phyloP scores from a whole-genome alignment of 2,329 filamentous ascomycete species.

The Zasmidium angulare region DNA sequence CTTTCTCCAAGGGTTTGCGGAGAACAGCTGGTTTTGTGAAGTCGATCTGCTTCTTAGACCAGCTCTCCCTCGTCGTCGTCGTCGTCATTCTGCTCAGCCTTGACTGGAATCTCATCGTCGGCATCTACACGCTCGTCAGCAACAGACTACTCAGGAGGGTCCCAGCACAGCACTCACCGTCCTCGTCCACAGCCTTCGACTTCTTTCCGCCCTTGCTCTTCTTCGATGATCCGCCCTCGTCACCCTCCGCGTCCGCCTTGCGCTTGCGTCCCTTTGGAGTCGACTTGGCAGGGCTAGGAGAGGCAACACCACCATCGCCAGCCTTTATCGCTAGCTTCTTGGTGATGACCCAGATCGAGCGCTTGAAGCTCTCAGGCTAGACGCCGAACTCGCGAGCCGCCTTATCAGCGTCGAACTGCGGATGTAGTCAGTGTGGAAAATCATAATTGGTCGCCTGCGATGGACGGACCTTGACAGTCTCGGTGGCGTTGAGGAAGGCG shows the following conservation, averaged over 20 bases:
- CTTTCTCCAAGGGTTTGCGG: background rate
- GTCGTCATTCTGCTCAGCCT: background rate
- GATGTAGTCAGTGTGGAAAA: background rate
- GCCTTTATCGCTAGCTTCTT: slow-evolving; percentile 24
- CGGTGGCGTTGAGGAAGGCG: slow-evolving; percentile 17
- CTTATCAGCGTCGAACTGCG: slow-evolving; percentile 19
- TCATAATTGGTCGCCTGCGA: background rate
- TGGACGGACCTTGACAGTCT: slow-evolving; percentile 10
- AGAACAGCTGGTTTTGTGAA: background rate
- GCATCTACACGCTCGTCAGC: background rate
- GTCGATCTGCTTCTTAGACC: too few species aligned
- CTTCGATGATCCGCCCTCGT: slow-evolving; percentile 6
- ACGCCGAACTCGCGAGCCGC: slow-evolving; percentile 20
- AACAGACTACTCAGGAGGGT: background rate
- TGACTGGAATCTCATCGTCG: background rate
- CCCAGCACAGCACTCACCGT: background rate
- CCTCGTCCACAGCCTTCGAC: slow-evolving; percentile 8
- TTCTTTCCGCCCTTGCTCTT: slow-evolving; percentile 5
- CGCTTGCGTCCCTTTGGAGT: slow-evolving; percentile 13
- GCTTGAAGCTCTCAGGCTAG: slow-evolving; percentile 23
- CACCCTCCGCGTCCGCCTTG: slow-evolving; percentile 5
- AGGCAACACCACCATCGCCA: slow-evolving; percentile 2
- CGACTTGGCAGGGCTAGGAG: slow-evolving; percentile 2
- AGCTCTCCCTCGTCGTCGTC: slow-evolving; percentile 8
- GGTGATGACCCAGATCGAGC: slow-evolving; percentile 21